A percentile compares a stretch with the other conserved stretches of the same genome.
Evolutionary conservation across 1,284 basidiomycete species (phyloP).

Genomic region (Apiotrichum veenhuisii): DNA sequence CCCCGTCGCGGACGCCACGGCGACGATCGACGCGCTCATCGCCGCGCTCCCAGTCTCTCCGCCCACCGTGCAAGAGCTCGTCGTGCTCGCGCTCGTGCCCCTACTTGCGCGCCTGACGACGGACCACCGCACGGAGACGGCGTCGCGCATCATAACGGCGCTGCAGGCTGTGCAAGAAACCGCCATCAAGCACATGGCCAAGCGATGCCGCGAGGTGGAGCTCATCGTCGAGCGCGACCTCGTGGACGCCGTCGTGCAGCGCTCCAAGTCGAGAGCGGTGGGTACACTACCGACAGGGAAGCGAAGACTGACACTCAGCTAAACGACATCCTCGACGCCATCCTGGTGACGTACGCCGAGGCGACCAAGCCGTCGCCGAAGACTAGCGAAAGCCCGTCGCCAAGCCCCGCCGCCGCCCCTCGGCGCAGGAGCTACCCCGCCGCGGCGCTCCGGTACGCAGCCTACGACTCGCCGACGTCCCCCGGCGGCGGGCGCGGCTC

Average conservation of each 20-base stretch:
- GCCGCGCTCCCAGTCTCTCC: background rate
- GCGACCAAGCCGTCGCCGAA: background rate
- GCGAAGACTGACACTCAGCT: slow-evolving; percentile 13
- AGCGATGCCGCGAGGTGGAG: slow-evolving; percentile 21
- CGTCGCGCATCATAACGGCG: background rate
- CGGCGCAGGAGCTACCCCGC: slow-evolving; percentile 1
- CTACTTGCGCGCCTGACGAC: slow-evolving; percentile 2
- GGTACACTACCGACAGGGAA: background rate
- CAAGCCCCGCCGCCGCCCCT: background rate
- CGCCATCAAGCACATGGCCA: slow-evolving; percentile 9
- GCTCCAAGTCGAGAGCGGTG: slow-evolving; percentile 18
- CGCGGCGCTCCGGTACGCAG: slow-evolving; percentile 23
- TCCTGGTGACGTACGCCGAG: slow-evolving; percentile 17
- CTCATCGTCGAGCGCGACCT: slow-evolving; percentile 16
- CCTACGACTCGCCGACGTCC: slow-evolving; percentile 15
- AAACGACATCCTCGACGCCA: slow-evolving; percentile 25
- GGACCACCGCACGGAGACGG: background rate
- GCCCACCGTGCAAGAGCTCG: slow-evolving; percentile 28
- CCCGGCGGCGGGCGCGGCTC: background rate
- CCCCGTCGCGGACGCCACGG: background rate
- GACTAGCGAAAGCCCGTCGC: background rate
- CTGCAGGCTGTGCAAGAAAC: background rate
- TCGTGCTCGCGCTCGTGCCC: slow-evolving; percentile 23
- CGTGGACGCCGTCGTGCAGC: slow-evolving; percentile 5
- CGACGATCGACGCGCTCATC: slow-evolving; percentile 3